These are phyloP conservation scores for Suillus decipiens DNA, from an alignment of 768 basidiomycete species.

Conservation along the genomic window DNA sequence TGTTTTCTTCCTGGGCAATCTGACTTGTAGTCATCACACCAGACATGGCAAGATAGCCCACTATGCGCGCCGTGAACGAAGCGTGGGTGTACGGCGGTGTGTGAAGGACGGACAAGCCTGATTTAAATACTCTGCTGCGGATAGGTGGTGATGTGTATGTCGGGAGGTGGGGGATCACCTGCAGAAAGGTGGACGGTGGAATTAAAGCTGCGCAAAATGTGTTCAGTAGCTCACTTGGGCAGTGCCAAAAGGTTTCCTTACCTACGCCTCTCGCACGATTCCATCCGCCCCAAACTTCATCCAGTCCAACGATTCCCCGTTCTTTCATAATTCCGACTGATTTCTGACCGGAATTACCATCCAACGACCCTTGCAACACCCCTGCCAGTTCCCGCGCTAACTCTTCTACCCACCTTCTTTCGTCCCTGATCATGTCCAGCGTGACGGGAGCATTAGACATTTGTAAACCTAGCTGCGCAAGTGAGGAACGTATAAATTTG, in stretches of 20 bases:
- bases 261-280: conserved; percentile 91
- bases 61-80: conserved; percentile 70
- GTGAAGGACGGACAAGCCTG: conserved; percentile 81
- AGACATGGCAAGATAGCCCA: conserved; percentile 49
- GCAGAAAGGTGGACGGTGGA: conserved; percentile 84
- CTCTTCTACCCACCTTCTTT: conserved; percentile 75
- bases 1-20: conserved; percentile 67
- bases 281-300: conserved; percentile 96
- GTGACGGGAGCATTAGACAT: conserved; percentile 82
- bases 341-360: conserved; percentile 19
- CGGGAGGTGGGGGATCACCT: conserved; percentile 68
- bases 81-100: conserved; percentile 72
- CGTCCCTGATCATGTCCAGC: conserved; percentile 84
- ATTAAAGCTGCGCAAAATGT: conserved; percentile 66
- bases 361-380: conserved; percentile 56
- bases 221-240: conserved; percentile 6
- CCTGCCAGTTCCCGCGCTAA: conserved; percentile 80
- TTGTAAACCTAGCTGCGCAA: conserved; percentile 87
- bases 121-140: conserved; percentile 62
- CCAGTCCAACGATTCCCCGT: conserved; percentile 81
- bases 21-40: conserved; percentile 65
- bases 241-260: conserved; percentile 37
- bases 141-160: conserved; percentile 68
- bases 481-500: conserved; percentile 83
- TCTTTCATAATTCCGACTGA: conserved; percentile 69